These are phyloP conservation scores for Yamadazyma membranifaciens DNA, from an alignment of 1,139 yeast species.

Conservation along the genomic window DNA sequence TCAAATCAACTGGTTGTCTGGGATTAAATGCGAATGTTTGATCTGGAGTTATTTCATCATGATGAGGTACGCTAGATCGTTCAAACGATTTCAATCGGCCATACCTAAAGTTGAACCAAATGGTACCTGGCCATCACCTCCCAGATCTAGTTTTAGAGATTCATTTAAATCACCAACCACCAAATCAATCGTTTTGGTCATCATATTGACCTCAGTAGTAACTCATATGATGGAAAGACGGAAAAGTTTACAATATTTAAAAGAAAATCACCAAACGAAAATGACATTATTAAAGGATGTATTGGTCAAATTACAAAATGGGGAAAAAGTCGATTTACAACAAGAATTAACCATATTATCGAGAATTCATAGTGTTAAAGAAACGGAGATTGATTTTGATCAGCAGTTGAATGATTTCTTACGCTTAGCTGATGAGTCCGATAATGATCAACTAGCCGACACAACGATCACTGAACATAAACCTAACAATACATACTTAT, in stretches of 20 bases:
- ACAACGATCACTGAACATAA: not conserved
- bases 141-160: constrained; percentile 7
- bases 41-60: not conserved
- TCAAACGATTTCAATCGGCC: constrained; percentile 4
- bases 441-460: not conserved
- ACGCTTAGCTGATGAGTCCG: constrained; percentile 27
- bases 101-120: constrained; percentile 5
- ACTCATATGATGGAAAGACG: constrained; percentile 38
- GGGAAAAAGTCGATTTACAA: constrained; percentile 36
- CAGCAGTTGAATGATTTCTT: constrained; percentile 38
- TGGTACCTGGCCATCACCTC: not conserved
- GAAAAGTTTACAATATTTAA: constrained; percentile 31
- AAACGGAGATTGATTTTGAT: constrained; percentile 41
- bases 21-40: not conserved
- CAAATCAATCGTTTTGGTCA: constrained; percentile 37
- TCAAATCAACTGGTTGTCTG: no score
- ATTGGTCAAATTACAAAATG: constrained; percentile 25
- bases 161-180: constrained; percentile 28
- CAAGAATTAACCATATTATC: constrained; percentile 39
- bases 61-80: not conserved
- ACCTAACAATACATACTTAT: not conserved
- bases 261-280: constrained; percentile 29
- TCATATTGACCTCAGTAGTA: constrained; percentile 40
- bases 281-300: constrained; percentile 33
- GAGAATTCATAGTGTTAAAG: constrained; percentile 28